Evolutionary conservation across 371 early-diverging fungal genomes (phyloP), one percentile per base, ranked within the genome.

Genomic region (Blastocladiella emersonii): DNA sequence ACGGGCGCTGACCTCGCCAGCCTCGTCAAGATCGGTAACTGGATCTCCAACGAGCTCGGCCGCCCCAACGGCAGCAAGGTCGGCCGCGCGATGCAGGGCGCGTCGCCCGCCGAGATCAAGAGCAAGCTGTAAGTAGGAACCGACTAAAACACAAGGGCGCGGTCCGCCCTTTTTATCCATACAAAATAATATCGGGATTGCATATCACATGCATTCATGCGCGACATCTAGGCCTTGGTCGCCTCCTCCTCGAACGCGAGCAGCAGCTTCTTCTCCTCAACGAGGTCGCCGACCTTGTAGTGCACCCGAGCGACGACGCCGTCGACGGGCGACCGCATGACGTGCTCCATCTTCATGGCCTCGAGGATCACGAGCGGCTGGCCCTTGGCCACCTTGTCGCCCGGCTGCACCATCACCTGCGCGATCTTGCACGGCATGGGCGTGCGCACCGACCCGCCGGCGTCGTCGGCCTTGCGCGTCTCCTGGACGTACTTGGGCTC

Each of bases 301-400:
- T 81, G 74, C 30, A 94, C 82, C 63, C 85, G 79, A 56, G 83
- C 78, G 60, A 95, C 74, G 6, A 76, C 78, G 37, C 92, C 97
- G 32, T 81, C 78, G 39, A 74, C 65, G 6, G 95, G 93, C 6
- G 93, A 85, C 72, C 85, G 87, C 67, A 96, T 87, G 56, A 90
- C 83, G 66, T 96, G 94, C 78, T 95, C 95, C 97, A 96, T 96
- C 80, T 96, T 96, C 97, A 96, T 96, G 27, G 97, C 97, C 69
- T 96, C 97, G 49, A 96, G 76, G 34, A 96, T 80, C 1, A 95
- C 72, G 57, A 96, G 72, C 25, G 86, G 79, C 51, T 85, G 78
- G 34, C 89, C 94, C 73, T 89, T 88, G 60, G 81, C 78, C n/a
- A 96, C 91, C 41, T 72, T 73, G 57, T 91, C 86, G 27, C 95